Percentiles rank a stretch among this genome's conserved stretches.
These are phyloP conservation scores for Galerina sulciceps DNA, from an alignment of 768 basidiomycete species.

Conservation along the genomic window DNA sequence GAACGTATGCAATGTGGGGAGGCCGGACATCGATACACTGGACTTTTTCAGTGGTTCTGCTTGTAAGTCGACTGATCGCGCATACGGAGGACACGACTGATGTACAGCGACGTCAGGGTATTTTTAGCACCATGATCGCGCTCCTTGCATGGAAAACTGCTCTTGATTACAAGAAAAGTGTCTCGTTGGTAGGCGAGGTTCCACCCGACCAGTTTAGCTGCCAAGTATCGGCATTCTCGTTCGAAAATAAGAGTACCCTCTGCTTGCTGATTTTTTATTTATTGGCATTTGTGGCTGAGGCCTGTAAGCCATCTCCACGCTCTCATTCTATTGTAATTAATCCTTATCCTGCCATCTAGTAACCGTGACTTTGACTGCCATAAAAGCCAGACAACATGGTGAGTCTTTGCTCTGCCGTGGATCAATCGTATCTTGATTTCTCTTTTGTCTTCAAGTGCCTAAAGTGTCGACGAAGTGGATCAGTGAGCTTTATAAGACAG, in stretches of 20 bases:
- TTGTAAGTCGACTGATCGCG: background rate
- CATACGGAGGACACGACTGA: background rate
- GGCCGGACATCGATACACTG: background rate
- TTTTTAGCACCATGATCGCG: background rate
- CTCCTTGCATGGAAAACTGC: background rate
- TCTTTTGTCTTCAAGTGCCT: background rate
- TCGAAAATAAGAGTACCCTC: background rate
- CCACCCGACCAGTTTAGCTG: background rate
- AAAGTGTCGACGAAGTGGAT: background rate
- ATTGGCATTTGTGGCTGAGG: background rate
- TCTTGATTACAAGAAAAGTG: background rate
- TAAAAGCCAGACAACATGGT: slow-evolving; percentile 4
- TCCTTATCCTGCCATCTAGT: background rate
- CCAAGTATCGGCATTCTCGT: background rate
- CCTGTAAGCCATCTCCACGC: background rate
- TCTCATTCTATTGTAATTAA: background rate
- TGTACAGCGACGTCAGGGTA: background rate
- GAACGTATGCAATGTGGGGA: slow-evolving; percentile 4
- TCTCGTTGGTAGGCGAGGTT: background rate
- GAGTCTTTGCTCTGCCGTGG: background rate
- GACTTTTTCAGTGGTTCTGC: background rate
- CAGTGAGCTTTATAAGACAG: background rate
- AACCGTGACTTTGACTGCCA: background rate
- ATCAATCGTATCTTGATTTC: no score
- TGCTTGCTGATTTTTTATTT: background rate